Evolutionary conservation across 2,329 filamentous ascomycete genomes (phyloP).

Genomic region (Hymenoscyphus scutula): DNA sequence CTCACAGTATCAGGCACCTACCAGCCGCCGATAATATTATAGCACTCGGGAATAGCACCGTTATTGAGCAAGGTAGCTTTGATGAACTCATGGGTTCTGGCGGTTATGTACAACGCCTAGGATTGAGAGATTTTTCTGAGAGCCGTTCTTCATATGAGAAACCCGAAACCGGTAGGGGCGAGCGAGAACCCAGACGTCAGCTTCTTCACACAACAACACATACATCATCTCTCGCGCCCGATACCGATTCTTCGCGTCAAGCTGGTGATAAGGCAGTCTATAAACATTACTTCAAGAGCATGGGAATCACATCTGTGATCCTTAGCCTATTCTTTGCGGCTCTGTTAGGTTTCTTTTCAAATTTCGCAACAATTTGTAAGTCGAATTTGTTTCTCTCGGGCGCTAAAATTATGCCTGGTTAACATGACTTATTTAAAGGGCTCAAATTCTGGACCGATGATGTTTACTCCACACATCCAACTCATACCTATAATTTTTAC

Average conservation of each 20-base stretch:
- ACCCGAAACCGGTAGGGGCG: not conserved
- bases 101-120: slow-evolving; percentile 35
- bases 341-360: slow-evolving; percentile 14
- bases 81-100: slow-evolving; percentile 23
- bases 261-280: slow-evolving; percentile 25
- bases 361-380: slow-evolving; percentile 7
- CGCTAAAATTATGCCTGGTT: not conserved
- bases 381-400: not conserved
- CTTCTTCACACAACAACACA: not conserved
- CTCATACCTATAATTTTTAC: slow-evolving; percentile 16
- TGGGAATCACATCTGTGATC: slow-evolving; percentile 6
- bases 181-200: not conserved
- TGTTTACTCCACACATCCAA: not conserved
- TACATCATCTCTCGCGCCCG: not conserved
- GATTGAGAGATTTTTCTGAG: slow-evolving; percentile 22
- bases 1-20: slow-evolving; percentile 31
- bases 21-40: slow-evolving; percentile 42
- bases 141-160: not conserved
- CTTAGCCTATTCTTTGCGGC: slow-evolving; percentile 3
- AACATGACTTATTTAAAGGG: slow-evolving; percentile 7
- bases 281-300: slow-evolving; percentile 23
- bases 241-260: not conserved
- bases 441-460: slow-evolving; percentile 11
- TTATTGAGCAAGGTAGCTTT: slow-evolving; percentile 40
- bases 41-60: slow-evolving; percentile 36